Evolutionary conservation across 2,329 filamentous ascomycete species (phyloP).

Genomic region (Davidsoniella eucalypti): DNA sequence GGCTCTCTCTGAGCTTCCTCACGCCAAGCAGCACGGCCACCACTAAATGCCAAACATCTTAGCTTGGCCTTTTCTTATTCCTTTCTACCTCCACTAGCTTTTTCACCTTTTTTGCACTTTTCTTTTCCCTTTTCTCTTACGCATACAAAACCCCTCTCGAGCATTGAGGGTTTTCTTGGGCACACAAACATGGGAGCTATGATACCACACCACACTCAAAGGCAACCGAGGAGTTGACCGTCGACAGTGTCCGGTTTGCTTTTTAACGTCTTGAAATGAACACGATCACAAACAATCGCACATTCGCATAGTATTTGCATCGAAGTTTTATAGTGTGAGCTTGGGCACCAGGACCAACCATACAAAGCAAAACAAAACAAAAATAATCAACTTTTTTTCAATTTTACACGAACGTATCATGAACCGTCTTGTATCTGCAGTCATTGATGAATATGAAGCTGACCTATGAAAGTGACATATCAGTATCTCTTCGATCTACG

Average conservation of each 20-base stretch:
- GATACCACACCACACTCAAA: slow-evolving; percentile 7
- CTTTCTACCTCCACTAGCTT: neutral
- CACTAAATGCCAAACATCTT: slow-evolving; percentile 18
- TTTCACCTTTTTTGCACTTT: neutral
- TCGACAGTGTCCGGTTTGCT: slow-evolving; percentile 9
- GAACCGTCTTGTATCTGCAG: too few species aligned
- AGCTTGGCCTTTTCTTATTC: neutral
- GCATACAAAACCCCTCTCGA: slow-evolving; percentile 1
- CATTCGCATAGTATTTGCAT: too few species aligned
- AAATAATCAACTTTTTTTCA: too few species aligned
- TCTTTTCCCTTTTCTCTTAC: neutral
- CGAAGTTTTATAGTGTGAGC: neutral
- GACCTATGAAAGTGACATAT: too few species aligned
- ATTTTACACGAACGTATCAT: too few species aligned
- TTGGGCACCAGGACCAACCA: slow-evolving; percentile 2
- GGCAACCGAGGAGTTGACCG: slow-evolving; percentile 1
- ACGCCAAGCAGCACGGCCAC: slow-evolving; percentile 21
- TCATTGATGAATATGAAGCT: too few species aligned
- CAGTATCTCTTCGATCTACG: too few species aligned
- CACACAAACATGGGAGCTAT: slow-evolving; percentile 5
- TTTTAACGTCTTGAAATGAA: neutral
- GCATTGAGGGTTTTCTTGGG: slow-evolving; percentile 3
- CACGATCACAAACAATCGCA: too few species aligned
- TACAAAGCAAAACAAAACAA: too few species aligned
- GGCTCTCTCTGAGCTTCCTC: slow-evolving; percentile 67